Evolutionary conservation across 1,139 yeast genomes (phyloP).

Genomic region (Scheffersomyces insectosa): DNA sequence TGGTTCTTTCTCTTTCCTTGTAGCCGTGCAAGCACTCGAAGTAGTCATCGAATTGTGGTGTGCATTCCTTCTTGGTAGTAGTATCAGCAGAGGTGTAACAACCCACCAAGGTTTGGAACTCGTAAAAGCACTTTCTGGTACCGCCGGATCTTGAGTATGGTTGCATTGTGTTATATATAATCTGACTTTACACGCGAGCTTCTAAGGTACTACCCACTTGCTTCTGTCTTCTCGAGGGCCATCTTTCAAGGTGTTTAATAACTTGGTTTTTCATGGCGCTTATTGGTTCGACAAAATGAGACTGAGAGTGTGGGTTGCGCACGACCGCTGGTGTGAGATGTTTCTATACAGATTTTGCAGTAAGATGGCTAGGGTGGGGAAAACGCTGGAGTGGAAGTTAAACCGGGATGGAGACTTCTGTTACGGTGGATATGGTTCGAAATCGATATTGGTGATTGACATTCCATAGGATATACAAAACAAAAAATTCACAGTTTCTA

Average conservation of each 20-base stretch:
- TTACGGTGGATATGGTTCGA: too few species aligned
- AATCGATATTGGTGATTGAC: too few species aligned
- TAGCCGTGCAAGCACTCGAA: slow-evolving; percentile 51
- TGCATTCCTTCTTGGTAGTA: slow-evolving; percentile 41
- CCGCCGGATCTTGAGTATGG: slow-evolving; percentile 54
- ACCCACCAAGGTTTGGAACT: slow-evolving; percentile 47
- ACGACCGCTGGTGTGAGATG: too few species aligned
- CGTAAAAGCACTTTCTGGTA: slow-evolving; percentile 52
- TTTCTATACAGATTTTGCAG: too few species aligned
- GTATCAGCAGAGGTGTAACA: slow-evolving; percentile 52
- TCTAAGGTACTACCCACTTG: background rate
- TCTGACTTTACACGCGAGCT: background rate
- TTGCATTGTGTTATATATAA: slow-evolving; percentile 31
- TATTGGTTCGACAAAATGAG: background rate
- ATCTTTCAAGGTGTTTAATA: background rate
- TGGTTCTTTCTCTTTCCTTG: slow-evolving; percentile 49
- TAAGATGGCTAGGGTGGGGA: too few species aligned
- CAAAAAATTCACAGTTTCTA: too few species aligned
- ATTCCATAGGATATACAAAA: too few species aligned
- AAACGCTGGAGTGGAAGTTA: too few species aligned
- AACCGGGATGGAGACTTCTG: too few species aligned
- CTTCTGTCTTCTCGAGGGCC: background rate
- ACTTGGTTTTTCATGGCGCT: slow-evolving; percentile 1
- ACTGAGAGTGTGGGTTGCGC: too few species aligned
- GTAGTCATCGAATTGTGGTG: slow-evolving; percentile 49